phyloP scores from a whole-genome alignment of 148 eudicot species.

The Heliosperma pusillum region DNA sequence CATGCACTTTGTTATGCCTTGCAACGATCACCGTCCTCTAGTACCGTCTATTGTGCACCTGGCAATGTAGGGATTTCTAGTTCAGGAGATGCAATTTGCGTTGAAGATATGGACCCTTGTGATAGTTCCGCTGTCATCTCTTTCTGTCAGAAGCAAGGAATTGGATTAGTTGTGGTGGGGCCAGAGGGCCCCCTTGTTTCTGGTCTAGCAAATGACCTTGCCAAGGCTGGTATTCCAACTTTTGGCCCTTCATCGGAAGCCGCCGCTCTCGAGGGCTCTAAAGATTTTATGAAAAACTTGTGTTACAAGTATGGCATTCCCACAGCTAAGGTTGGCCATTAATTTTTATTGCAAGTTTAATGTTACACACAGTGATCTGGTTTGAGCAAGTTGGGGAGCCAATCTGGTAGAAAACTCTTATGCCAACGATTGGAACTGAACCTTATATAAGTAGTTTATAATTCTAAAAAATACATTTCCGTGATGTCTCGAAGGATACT shows the following conservation, averaged over 20 bases:
- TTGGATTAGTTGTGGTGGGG: conserved; percentile 83
- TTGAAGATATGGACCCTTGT: conserved; percentile 53
- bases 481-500: no score
- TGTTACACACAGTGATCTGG: no score
- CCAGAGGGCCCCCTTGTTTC: conserved; percentile 98
- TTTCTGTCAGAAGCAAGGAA: conserved; percentile 60
- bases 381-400: no score
- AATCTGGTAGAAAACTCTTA: no score
- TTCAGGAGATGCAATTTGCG: conserved; percentile 75
- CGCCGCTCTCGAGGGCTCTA: conserved; percentile 93
- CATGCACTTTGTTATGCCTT: conserved; percentile 89
- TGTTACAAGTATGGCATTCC: conserved; percentile 91
- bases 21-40: conserved; percentile 67
- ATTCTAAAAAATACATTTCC: no score
- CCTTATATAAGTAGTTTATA: no score
- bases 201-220: conserved; percentile 90
- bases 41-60: conserved; percentile 72
- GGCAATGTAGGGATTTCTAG: conserved; percentile 92
- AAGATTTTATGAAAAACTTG: conserved; percentile 88
- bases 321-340: conserved; percentile 73
- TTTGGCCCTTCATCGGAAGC: conserved; percentile 96
- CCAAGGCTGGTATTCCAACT: conserved; percentile 67
- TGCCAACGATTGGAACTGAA: no score
- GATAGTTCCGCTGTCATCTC: conserved; percentile 73
- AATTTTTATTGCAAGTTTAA: background rate